Evolutionary conservation across 768 basidiomycete genomes (phyloP).

Genomic region (Hysterangium stoloniferum): DNA sequence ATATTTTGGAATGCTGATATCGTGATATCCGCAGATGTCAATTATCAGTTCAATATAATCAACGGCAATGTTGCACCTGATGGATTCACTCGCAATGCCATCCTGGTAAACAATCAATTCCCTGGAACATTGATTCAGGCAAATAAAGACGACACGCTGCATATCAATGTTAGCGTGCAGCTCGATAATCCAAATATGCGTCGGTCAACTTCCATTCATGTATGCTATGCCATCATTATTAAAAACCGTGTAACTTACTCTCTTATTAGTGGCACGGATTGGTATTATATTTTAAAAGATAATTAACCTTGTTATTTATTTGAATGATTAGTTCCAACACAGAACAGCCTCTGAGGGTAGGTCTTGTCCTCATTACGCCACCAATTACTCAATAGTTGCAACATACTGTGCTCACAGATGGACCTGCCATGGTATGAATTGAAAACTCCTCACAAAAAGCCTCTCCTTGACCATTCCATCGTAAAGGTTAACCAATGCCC

Average conservation of each 20-base stretch:
- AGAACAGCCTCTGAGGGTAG: conserved; percentile 6
- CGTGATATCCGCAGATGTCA: too few species aligned
- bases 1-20: too few species aligned
- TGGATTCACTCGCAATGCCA: conserved; percentile 40
- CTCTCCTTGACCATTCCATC: conserved; percentile 20
- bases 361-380: not conserved
- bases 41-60: not conserved
- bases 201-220: conserved; percentile 41
- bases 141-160: conserved; percentile 30
- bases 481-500: conserved; percentile 38
- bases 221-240: conserved; percentile 13
- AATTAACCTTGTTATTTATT: not conserved
- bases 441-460: too few species aligned
- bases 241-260: not conserved
- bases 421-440: too few species aligned
- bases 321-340: conserved; percentile 3
- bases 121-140: conserved; percentile 42
- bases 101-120: conserved; percentile 38
- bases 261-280: conserved; percentile 10
- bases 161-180: conserved; percentile 38
- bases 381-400: not conserved
- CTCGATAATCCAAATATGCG: conserved; percentile 41
- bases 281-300: not conserved
- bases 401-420: too few species aligned
- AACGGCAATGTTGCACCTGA: conserved; percentile 36